A percentile compares a stretch with the other conserved stretches of the same genome.
Conservation (phyloP, 306 rosid genomes). For the Sechiopsis laciniata region DNA sequence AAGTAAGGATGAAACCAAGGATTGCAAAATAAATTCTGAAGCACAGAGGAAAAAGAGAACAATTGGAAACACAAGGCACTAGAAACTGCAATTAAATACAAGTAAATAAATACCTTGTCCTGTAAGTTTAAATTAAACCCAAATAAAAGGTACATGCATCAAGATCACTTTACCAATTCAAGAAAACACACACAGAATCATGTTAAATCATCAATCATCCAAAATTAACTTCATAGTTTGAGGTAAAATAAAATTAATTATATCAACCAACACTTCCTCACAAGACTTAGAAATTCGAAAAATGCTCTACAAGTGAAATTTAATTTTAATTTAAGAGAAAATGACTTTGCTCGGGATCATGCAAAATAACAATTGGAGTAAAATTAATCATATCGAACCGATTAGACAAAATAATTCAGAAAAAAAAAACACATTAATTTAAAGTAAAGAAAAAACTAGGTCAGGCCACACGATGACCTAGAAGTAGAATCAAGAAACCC, state of each 20-base stretch:
- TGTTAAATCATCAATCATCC: no score
- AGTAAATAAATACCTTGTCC: neutral
- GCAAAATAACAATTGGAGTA: neutral
- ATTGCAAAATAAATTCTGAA: neutral
- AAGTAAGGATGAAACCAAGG: neutral
- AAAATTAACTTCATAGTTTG: no score
- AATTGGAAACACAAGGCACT: neutral
- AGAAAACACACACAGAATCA: neutral
- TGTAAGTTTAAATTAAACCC: neutral
- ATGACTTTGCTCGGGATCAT: no score
- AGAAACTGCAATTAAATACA: neutral
- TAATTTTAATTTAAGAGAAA: no score
- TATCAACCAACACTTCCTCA: no score
- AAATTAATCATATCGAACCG: no score
- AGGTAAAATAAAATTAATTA: no score
- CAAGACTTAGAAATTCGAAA: no score
- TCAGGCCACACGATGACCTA: neutral
- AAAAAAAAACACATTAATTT: neutral
- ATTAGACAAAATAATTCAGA: no score
- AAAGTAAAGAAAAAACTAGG: neutral
- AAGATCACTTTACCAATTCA: conserved; percentile 2
- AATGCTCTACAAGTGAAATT: no score
- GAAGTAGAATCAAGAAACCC: conserved; percentile 16
- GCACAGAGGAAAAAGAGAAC: neutral
- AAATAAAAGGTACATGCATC: neutral